Evolutionary conservation across 805 yeast genomes (phyloP), one percentile per base, ranked within the genome.

Genomic region (Ascoidea rubescens): DNA sequence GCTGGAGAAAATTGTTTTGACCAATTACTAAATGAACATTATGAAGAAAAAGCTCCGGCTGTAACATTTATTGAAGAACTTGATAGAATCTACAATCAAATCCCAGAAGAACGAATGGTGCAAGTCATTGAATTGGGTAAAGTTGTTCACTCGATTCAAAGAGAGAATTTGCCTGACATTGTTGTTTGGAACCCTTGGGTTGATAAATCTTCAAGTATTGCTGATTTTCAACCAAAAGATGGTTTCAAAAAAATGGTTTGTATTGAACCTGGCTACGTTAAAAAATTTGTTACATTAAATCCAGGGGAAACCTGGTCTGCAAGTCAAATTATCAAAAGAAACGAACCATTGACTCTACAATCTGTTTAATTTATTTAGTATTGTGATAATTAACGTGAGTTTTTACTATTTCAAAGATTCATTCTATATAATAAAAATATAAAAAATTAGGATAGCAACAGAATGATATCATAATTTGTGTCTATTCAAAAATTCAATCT

Each of bases 151-250:
- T 80, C 85, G 46, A 66, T 91, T 43, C 71, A 77, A 51, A 75
- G 95, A 62, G 69, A 68, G 14, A 82, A 82, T 59, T 70, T 87
- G 46, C 75, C 72, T 42, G 85, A 80, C 57, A 69, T 76, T 43
- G 98, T 93, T 49, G 97, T 93, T 52, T 93, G 99, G 99, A 93
- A 93, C 67, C 99, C 99, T 44, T 93, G 98, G 99, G 72, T 78
- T 58, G 75, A 84, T 53, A 87, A 85, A 65, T 78, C 93, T n/a
- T 72, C 69, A 30, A 82, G 84, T 1, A 87, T 93, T 91, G 82
- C 72, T 46, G 99, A 93, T 68, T 93, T 91, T 62, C 77, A 74
- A 59, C 99, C 98, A 50, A 87, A 86, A 64, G 66, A 68, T 51
- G 98, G 96, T 5, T 93, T 73, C 71, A 74, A 80, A 58, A 72